These are phyloP conservation scores for Chrysoporthe deuterocubensis DNA, from an alignment of 2,329 filamentous ascomycete species.

Conservation along the genomic window DNA sequence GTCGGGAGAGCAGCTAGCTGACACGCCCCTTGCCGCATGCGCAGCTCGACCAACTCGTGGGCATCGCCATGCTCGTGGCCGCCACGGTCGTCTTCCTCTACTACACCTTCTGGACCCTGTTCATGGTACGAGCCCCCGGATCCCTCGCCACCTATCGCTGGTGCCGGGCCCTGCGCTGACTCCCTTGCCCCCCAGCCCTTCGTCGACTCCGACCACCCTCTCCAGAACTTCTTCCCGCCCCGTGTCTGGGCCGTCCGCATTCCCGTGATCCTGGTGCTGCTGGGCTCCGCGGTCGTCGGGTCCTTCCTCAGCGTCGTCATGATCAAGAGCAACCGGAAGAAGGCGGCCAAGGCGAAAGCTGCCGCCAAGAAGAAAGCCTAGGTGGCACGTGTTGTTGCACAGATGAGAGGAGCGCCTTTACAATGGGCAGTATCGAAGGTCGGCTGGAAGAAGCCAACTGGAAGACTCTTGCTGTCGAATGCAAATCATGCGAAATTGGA, in stretches of 20 bases:
- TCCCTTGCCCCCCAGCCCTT: conserved; percentile 70
- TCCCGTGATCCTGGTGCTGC: conserved; percentile 91
- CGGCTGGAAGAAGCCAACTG: not conserved
- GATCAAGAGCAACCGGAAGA: conserved; percentile 98
- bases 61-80: conserved; percentile 70
- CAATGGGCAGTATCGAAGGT: not conserved
- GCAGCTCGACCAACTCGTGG: conserved; percentile 86
- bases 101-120: conserved; percentile 96
- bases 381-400: conserved; percentile 30
- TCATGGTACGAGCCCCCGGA: conserved; percentile 72
- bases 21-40: not conserved
- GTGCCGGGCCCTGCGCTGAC: not conserved
- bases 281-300: conserved; percentile 91
- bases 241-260: conserved; percentile 99
- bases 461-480: not conserved
- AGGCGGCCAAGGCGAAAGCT: conserved; percentile 89
- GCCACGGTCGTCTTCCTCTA: conserved; percentile 72
- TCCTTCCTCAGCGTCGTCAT: conserved; percentile 96
- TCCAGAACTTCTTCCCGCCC: conserved; percentile 93
- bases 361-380: conserved; percentile 85
- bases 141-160: conserved; percentile 3
- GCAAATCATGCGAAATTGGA: not conserved
- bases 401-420: not conserved
- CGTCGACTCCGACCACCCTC: conserved; percentile 90
- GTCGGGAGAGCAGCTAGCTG: conserved; percentile 14